Base-by-base conservation (phyloP, 331 rosid genomes). In the Malus hybrid region DNA sequence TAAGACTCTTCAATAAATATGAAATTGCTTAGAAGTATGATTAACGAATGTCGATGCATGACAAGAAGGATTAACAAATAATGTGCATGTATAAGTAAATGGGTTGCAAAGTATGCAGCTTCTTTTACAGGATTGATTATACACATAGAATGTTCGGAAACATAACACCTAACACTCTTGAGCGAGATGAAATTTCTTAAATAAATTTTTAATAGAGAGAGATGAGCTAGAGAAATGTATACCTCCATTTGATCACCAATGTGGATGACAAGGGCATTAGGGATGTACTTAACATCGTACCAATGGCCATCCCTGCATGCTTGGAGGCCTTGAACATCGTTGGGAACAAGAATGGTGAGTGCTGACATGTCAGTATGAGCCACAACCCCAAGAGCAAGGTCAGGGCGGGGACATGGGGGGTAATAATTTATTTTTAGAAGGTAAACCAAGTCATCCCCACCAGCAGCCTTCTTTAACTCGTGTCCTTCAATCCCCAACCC, bases 221-320 rank as follows among this genome's bases (percentile, higher is more conserved):
- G 46, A 39, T 39, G 46, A 39, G 46, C 46, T 9, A 39, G 46
- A 39, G 46, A 39, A 8, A 8, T 57, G 10, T 9, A n/a, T 57
- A 90, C 96, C 91, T 90, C 91, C 63, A 87, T 63, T 69, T 88
- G 96, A 74, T 91, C 96, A 0, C 96, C 96, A 60, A 91, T 74
- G 82, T 88, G 96, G 75, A 91, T 33, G 79, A 91, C 85, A 0
- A 91, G 76, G 54, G 96, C 93, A 72, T 91, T 85, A 7, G 90
- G 93, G 18, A 87, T 80, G 76, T 88, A 87, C 76, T 81, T 85
- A 60, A 88, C 90, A 33, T 87, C 83, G 18, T 87, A 88, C 96
- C 96, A 91, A 3, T 73, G 85, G 52, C 85, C 92, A 71, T 91
- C 76, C 15, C 85, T 81, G 34, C 29, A 85, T 20, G 91, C 96